Percentiles rank a stretch among this genome's conserved stretches.
These are phyloP conservation scores for Ophiostoma pallidulum DNA, from an alignment of 2,329 filamentous ascomycete genomes.

Conservation along the genomic window DNA sequence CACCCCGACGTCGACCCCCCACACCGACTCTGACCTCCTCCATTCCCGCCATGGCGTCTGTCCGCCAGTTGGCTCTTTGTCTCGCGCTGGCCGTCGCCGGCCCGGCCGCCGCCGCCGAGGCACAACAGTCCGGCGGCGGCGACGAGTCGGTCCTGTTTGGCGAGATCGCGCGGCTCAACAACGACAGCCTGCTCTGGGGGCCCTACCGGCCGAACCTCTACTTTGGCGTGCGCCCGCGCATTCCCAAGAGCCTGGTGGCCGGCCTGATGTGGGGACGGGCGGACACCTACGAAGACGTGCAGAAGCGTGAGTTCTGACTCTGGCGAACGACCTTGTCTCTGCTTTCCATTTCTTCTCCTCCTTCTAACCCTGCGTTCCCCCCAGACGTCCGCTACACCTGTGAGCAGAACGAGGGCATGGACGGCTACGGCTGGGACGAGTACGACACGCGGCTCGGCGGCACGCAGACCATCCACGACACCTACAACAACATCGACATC, in stretches of 20 bases:
- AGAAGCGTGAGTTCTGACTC: slow-evolving; percentile 48
- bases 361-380: too few relatives aligned
- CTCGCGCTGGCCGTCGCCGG: slow-evolving; percentile 8
- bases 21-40: too few relatives aligned
- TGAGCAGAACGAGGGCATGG: slow-evolving; percentile 89
- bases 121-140: slow-evolving; percentile 13
- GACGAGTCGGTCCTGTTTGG: slow-evolving; percentile 33
- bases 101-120: slow-evolving; percentile 13
- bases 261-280: slow-evolving; percentile 85
- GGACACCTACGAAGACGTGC: slow-evolving; percentile 66
- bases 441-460: slow-evolving; percentile 87
- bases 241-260: slow-evolving; percentile 71
- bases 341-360: too few relatives aligned
- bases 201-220: slow-evolving; percentile 91
- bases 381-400: slow-evolving; percentile 85
- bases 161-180: slow-evolving; percentile 49
- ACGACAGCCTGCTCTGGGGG: slow-evolving; percentile 89
- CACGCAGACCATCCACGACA: slow-evolving; percentile 82
- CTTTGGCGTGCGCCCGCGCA: slow-evolving; percentile 77
- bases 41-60: slow-evolving; percentile 15
- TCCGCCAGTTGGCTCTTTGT: slow-evolving; percentile 16
- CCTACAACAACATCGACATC: slow-evolving; percentile 77
- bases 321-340: too few relatives aligned
- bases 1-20: background rate
- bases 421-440: slow-evolving; percentile 95